Base-by-base conservation (phyloP, 495 filamentous ascomycete genomes). In the Clavariopsis aquatica region DNA sequence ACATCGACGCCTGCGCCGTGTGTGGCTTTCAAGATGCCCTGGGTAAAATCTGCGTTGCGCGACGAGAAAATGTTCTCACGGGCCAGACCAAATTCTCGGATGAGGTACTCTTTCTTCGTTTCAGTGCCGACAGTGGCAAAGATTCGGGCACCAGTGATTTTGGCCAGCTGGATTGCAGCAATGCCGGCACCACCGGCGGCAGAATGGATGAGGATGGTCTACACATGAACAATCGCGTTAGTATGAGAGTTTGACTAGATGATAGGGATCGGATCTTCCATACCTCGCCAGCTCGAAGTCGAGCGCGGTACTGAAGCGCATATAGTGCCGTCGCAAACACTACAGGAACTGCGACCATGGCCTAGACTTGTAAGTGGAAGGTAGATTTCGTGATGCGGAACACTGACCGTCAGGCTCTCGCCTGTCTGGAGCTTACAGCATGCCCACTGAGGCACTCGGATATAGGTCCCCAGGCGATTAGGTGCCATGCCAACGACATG, bases 1-100 rank as follows among this genome's bases (percentile, higher is more conserved):
- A 90, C 79, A 68, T 90, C 86, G 0, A 89, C 84, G 0, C 88
- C 87, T 1, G 75, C 60, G 7, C 77, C 78, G 5, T 73, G 62
- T 0, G 87, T 90, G 0, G 75, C 75, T 28, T 71, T 69, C 45
- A 73, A 75, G 34, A 90, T 70, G 1, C 73, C 79, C 10, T 74
- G 57, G 9, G 75, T 78, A 62, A 89, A 67, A 17, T 1, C 1
- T 1, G 22, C 17, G 28, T 47, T 43, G 2, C 45, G 52, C 23
- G 60, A 60, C 15, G 23, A 36, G 62, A 66, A 69, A 22, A 69
- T 66, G 15, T 62, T 41, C 1, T 54, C 55, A 3, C 24, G 27
- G 12, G 45, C 41, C 12, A 69, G 36, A 43, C 28, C 49, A 36
- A 53, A 57, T n/a, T 17, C 34, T 10, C 59, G 13, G 4, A 20